Base-by-base conservation (phyloP, 1,139 yeast species). In the Waltiozyma sp. region DNA sequence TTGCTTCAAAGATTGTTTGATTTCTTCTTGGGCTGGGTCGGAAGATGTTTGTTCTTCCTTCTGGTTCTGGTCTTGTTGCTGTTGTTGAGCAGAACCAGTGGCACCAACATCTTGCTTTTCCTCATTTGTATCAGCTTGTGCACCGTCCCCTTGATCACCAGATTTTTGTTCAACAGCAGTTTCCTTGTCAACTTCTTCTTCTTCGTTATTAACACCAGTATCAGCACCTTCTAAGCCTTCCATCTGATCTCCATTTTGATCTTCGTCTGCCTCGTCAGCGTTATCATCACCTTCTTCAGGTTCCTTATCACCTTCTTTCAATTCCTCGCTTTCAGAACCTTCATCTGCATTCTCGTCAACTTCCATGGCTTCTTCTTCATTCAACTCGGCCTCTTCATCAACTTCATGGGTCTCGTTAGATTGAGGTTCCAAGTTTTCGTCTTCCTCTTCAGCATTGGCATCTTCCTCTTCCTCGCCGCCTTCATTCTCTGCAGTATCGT, bases 1-100 rank as follows among this genome's bases (percentile, higher is more conserved):
- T 58, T 88, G 88, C 59, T 84, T 84, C 63, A 89, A 69, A 0
- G 93, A 77, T 54, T 88, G 93, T 45, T 74, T 73, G n/a, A 88
- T 91, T 53, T 75, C 75, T 43, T 83, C 80, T 45, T 85, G 70
- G 11, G 86, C 80, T 19, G 72, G 68, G 49, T 85, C 93, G 39
- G 69, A 71, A n/a, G 61, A 51, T 24, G 60, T 60, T 3, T 56
- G 55, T 31, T 60, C 56, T 15, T 47, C 47, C 19, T 44, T 28
- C 3, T 56, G 51, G 13, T 58, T 51, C 6, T 53, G 60, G 28
- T 66, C 60, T 40, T 68, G 70, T 49, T 73, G 70, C 50, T 73
- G 71, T 47, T 70, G 68, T 41, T 73, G 74, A 2, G 87, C 77
- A n/a, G 74, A 72, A 9, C 89, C 89, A 28, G 77, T 65, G 33